phyloP scores from a whole-genome alignment of 2,329 filamentous ascomycete species.

The Thermoascus crustaceus region DNA sequence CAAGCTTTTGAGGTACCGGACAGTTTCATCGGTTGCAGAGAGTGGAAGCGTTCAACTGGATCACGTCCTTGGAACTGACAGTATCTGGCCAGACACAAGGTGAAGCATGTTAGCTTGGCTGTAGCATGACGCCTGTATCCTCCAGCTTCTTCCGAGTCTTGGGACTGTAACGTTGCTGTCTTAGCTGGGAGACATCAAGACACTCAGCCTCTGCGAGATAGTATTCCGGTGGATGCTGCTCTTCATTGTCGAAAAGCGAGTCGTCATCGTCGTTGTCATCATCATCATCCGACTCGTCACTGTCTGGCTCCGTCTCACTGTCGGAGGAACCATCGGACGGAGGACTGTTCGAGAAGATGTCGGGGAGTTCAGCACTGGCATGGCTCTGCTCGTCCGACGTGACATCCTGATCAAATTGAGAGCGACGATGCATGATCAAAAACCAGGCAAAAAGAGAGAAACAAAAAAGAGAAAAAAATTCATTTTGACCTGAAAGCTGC shows the following conservation, averaged over 20 bases:
- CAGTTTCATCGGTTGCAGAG: slow-evolving; percentile 21
- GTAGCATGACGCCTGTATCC: slow-evolving; percentile 10
- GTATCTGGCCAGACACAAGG: slow-evolving; percentile 13
- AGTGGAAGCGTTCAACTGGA: slow-evolving; percentile 11
- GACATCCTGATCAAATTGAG: slow-evolving; percentile 4
- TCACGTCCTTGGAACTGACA: slow-evolving; percentile 13
- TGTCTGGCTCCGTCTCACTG: slow-evolving; percentile 10
- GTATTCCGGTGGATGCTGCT: slow-evolving; percentile 13
- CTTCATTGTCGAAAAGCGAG: slow-evolving; percentile 7
- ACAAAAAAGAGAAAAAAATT: too few relatives aligned
- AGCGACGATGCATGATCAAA: slow-evolving; percentile 2
- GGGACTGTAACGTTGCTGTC: slow-evolving; percentile 20
- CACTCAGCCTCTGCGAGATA: slow-evolving; percentile 17
- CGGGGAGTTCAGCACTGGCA: slow-evolving; percentile 9
- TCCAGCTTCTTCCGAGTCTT: slow-evolving; percentile 19
- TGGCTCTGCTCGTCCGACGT: slow-evolving; percentile 16
- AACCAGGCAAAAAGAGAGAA: slow-evolving; percentile 9
- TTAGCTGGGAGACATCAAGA: slow-evolving; percentile 18
- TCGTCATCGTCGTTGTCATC: slow-evolving; percentile 7
- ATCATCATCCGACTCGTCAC: slow-evolving; percentile 7
- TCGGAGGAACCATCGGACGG: slow-evolving; percentile 10
- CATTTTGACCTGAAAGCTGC: too few relatives aligned
- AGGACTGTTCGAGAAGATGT: slow-evolving; percentile 13
- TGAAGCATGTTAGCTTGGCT: slow-evolving; percentile 1
- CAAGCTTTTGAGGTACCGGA: slow-evolving; percentile 18